These are phyloP conservation scores for Syncephalastrum monosporum DNA, from an alignment of 371 early-diverging fungal species.

Conservation along the genomic window DNA sequence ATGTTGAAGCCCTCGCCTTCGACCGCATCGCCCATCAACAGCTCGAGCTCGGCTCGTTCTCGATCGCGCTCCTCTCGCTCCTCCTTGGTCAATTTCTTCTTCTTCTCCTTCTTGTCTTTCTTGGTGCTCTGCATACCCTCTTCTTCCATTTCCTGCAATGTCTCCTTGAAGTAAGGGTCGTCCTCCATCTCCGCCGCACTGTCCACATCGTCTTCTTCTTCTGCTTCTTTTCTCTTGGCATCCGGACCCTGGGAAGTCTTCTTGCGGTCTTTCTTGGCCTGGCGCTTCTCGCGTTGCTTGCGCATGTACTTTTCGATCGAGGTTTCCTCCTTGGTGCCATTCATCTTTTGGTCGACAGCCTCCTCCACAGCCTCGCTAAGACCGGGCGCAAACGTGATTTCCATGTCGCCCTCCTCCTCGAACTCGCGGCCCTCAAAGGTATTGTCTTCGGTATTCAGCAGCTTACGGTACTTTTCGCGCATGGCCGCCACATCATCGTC, in stretches of 20 bases:
- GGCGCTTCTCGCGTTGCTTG: conserved; percentile 79
- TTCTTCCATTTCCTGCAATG: conserved; percentile 48
- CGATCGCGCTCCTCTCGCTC: conserved; percentile 59
- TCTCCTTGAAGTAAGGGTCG: conserved; percentile 74
- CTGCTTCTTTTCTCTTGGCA: conserved; percentile 25
- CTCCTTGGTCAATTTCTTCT: conserved; percentile 58
- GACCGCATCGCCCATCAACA: conserved; percentile 69
- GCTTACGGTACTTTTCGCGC: conserved; percentile 63
- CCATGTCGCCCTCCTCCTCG: conserved; percentile 79
- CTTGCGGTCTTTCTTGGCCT: conserved; percentile 55
- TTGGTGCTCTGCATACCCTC: conserved; percentile 30
- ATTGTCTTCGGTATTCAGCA: conserved; percentile 43
- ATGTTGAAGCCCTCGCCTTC: conserved; percentile 75
- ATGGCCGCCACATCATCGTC: conserved; percentile 52
- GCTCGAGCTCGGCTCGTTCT: conserved; percentile 82
- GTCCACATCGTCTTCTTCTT: conserved; percentile 22
- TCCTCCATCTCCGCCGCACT: conserved; percentile 26
- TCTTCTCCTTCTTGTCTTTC: conserved; percentile 45
- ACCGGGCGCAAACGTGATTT: conserved; percentile 95
- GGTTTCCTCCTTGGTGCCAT: conserved; percentile 66
- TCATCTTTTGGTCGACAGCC: conserved; percentile 51
- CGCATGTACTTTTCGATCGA: conserved; percentile 82
- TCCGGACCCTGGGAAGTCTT: conserved; percentile 36
- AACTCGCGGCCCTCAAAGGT: conserved; percentile 49
- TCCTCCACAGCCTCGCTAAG: conserved; percentile 71